Conservation (phyloP, 1,139 yeast genomes). For the Eremothecium sinecaudum region DNA sequence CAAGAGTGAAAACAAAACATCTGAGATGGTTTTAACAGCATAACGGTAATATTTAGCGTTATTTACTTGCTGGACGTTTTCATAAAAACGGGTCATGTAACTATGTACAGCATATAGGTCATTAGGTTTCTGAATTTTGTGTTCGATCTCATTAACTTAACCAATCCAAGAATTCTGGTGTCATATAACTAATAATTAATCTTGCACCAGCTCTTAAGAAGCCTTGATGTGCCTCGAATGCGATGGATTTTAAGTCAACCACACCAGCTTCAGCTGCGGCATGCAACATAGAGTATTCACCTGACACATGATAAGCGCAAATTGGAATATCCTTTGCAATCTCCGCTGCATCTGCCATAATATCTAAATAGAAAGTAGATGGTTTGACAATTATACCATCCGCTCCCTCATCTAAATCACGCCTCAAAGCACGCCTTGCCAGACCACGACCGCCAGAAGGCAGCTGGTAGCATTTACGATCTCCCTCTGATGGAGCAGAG, state of each 20-base stretch:
- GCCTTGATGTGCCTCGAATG: slow-evolving; percentile 87
- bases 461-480: slow-evolving; percentile 84
- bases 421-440: slow-evolving; percentile 79
- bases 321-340: slow-evolving; percentile 79
- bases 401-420: slow-evolving; percentile 89
- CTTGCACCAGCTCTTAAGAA: slow-evolving; percentile 94
- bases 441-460: slow-evolving; percentile 91
- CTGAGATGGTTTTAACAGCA: no score
- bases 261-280: slow-evolving; percentile 97
- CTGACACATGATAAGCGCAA: slow-evolving; percentile 94
- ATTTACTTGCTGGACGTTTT: no score
- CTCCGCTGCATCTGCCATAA: slow-evolving; percentile 78
- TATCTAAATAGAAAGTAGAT: slow-evolving; percentile 89
- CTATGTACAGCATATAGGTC: no score
- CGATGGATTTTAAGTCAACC: slow-evolving; percentile 79
- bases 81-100: no score
- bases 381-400: slow-evolving; percentile 96
- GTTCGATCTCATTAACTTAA: slow-evolving; percentile 34
- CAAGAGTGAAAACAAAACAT: no score
- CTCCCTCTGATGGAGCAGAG: slow-evolving; percentile 81
- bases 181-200: slow-evolving; percentile 79
- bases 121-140: no score
- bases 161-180: slow-evolving; percentile 97
- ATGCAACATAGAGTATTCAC: slow-evolving; percentile 95
- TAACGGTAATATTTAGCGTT: no score